Evolutionary conservation across 225 moss, liverwort and hornwort genomes (phyloP).

Genomic region (Bryum argenteum): DNA sequence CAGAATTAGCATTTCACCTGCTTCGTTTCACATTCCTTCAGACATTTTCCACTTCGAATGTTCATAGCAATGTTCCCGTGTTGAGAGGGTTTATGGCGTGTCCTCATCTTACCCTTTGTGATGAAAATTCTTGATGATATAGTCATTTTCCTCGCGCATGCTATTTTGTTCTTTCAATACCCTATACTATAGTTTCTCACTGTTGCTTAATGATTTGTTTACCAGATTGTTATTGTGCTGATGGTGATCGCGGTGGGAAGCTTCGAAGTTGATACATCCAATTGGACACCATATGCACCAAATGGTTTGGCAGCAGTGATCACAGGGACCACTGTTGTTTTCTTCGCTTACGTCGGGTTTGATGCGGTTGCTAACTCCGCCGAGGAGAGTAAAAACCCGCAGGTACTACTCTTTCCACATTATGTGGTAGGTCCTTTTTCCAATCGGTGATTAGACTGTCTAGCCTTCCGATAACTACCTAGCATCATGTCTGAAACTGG

Average conservation of each 20-base stretch:
- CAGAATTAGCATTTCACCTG: too few relatives aligned
- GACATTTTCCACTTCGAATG: too few relatives aligned
- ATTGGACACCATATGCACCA: constrained; percentile 90
- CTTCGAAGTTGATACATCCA: constrained; percentile 76
- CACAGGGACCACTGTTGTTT: constrained; percentile 86
- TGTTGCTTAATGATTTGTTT: constrained; percentile 30
- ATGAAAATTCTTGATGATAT: constrained; percentile 11
- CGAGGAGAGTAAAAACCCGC: constrained; percentile 88
- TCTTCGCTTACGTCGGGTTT: constrained; percentile 98
- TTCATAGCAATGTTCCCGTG: too few relatives aligned
- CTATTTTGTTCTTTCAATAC: neutral
- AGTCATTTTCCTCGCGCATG: constrained; percentile 8
- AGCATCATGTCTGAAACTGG: constrained; percentile 26
- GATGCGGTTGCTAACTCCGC: constrained; percentile 99
- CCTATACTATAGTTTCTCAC: constrained; percentile 19
- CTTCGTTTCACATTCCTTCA: too few relatives aligned
- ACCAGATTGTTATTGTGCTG: constrained; percentile 76
- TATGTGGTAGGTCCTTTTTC: constrained; percentile 1
- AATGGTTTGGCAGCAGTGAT: constrained; percentile 69
- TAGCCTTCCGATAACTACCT: constrained; percentile 11
- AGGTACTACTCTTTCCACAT: constrained; percentile 49
- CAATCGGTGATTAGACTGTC: constrained; percentile 16
- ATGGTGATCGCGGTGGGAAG: constrained; percentile 77
- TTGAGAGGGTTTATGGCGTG: too few relatives aligned
- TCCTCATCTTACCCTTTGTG: neutral